Percentiles rank a stretch among this genome's conserved stretches.
phyloP scores from a whole-genome alignment of 768 basidiomycete genomes.

The Lentinula raphanica region DNA sequence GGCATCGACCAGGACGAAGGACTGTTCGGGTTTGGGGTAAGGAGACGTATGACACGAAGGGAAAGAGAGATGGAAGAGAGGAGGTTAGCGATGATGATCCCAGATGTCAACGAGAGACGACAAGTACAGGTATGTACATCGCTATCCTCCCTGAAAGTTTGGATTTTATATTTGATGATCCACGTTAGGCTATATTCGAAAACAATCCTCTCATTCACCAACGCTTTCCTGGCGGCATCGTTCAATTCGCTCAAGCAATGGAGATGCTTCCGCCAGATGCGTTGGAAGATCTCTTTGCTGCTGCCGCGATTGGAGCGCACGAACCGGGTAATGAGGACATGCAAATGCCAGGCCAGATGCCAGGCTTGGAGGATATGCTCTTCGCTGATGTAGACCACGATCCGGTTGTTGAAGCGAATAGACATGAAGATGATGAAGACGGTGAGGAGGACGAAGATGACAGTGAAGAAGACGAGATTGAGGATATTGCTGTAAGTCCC shows the following conservation, averaged over 20 bases:
- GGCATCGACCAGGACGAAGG: slow-evolving; percentile 36
- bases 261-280: slow-evolving; percentile 51
- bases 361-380: slow-evolving; percentile 20
- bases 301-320: slow-evolving; percentile 30
- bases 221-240: slow-evolving; percentile 61
- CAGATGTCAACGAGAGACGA: slow-evolving; percentile 49
- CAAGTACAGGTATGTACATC: slow-evolving; percentile 45
- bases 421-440: slow-evolving; percentile 17
- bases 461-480: slow-evolving; percentile 39
- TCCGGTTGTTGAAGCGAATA: slow-evolving; percentile 13
- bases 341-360: slow-evolving; percentile 46
- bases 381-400: slow-evolving; percentile 17
- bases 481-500: slow-evolving; percentile 44
- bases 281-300: slow-evolving; percentile 56
- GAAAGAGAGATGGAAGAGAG: slow-evolving; percentile 46
- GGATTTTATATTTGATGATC: neutral
- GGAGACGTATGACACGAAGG: slow-evolving; percentile 32
- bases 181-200: slow-evolving; percentile 44
- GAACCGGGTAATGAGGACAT: slow-evolving; percentile 21
- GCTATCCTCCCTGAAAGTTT: neutral
- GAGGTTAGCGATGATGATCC: slow-evolving; percentile 49
- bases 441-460: slow-evolving; percentile 31
- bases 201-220: slow-evolving; percentile 49
- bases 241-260: slow-evolving; percentile 55
- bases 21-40: slow-evolving; percentile 20